Evolutionary conservation across 2,329 filamentous ascomycete species (phyloP), one percentile per base, ranked within the genome.

Genomic region (Colletotrichum navitas): DNA sequence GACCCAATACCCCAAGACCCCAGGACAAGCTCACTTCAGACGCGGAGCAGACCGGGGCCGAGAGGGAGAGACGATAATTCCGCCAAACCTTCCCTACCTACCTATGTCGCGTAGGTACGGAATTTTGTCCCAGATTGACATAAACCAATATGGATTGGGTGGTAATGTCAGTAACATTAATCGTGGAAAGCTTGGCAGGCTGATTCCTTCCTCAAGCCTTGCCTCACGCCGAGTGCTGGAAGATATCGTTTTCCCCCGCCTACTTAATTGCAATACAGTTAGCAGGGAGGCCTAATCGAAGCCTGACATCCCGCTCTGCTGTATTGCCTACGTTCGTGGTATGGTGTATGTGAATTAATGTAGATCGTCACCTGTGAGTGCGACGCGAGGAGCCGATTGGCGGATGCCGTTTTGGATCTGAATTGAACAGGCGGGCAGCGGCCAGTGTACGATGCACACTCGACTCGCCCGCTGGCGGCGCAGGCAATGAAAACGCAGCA

Each of bases 1-100:
- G 18, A 10, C 24, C 43, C 21, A 45, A n/a, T 3, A 45, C 43
- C 45, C 45, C 54, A 63, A 52, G 8, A 14, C 32, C 43, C 34
- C 63, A 52, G 60, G 68, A 68, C 68, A 71, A 60, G 65, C 52
- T 68, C 65, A 61, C 58, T 68, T 63, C 68, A 41, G 64, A 68
- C 52, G 64, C 60, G 26, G 61, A 60, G 36, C 39, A 59, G 29
- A 21, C 49, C 26, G 12, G 26, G 39, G 12, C 51, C 51, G 51
- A 47, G 21, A 24, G 16, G 18, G 16, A 18, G 16, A 7, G n/a
- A 39, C 24, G 32, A 18, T 41, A 34, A 47, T 41, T 16, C 51
- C 56, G 56, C 68, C 26, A 18, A 45, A 49, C 59, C 36, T 29
- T 62, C 26, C 10, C 32, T 51, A 32, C 16, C 21, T 18, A 45